These are phyloP conservation scores for Mycena leptocephala DNA, from an alignment of 768 basidiomycete species.

Conservation along the genomic window DNA sequence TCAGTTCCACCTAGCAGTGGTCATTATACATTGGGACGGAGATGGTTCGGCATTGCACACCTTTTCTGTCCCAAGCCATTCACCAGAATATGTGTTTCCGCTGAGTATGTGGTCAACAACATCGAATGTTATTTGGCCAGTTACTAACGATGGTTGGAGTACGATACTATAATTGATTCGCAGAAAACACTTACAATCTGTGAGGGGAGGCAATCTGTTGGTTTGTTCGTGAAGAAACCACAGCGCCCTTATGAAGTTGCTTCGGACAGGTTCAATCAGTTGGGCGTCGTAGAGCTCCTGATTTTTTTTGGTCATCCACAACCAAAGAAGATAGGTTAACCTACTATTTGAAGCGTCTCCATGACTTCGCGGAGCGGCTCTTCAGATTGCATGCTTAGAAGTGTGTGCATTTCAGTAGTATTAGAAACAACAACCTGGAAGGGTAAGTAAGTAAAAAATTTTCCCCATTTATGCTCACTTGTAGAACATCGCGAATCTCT, in stretches of 20 bases:
- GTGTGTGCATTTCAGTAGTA: conserved; percentile 52
- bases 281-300: conserved; percentile 56
- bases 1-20: conserved; percentile 55
- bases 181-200: conserved; percentile 52
- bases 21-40: not conserved
- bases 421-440: conserved; percentile 51
- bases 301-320: not conserved
- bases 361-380: conserved; percentile 57
- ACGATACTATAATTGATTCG: not conserved
- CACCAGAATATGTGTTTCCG: conserved; percentile 54
- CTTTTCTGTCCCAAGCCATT: conserved; percentile 59
- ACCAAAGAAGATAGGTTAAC: conserved; percentile 19
- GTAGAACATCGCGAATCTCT: not conserved
- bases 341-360: conserved; percentile 59
- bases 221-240: conserved; percentile 58
- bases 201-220: conserved; percentile 58
- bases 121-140: conserved; percentile 57
- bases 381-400: conserved; percentile 51
- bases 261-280: conserved; percentile 45
- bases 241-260: conserved; percentile 55
- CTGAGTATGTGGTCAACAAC: conserved; percentile 41
- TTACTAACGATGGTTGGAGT: conserved; percentile 43
- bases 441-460: conserved; percentile 49
- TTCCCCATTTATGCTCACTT: conserved; percentile 43
- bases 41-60: conserved; percentile 42